Conservation (phyloP, 495 filamentous ascomycete species). For the Aspergillus sparsus region DNA sequence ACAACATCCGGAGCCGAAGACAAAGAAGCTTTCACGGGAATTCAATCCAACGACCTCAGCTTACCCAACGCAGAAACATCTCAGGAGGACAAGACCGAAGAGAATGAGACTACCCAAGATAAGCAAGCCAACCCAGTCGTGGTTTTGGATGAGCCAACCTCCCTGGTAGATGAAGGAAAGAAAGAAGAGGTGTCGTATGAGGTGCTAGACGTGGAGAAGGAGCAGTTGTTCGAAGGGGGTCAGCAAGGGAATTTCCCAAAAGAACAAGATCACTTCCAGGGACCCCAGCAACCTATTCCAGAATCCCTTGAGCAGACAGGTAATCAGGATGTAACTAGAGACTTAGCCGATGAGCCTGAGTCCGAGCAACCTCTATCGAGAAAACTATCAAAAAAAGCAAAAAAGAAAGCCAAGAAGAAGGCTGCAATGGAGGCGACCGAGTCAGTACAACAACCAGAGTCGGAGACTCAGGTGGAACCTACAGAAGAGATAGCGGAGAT, state of each 20-base stretch:
- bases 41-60: neutral
- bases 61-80: too few species aligned
- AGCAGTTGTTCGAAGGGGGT: too few species aligned
- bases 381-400: conserved; percentile 45
- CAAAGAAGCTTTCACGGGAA: neutral
- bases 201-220: too few species aligned
- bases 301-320: conserved; percentile 1
- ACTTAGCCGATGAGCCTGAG: conserved; percentile 1
- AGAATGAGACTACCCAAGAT: too few species aligned
- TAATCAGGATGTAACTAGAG: neutral
- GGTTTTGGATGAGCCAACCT: too few species aligned
- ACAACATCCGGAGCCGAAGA: conserved; percentile 3
- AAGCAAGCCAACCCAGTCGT: too few species aligned
- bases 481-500: neutral
- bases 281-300: neutral
- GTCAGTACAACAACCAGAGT: conserved; percentile 11
- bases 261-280: neutral
- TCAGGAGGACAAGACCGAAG: too few species aligned
- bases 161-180: too few species aligned
- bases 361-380: conserved; percentile 22
- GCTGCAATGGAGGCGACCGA: conserved; percentile 21
- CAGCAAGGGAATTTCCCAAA: too few species aligned
- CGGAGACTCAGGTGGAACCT: conserved; percentile 9
- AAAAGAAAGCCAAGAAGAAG: conserved; percentile 44
- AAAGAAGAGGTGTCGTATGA: too few species aligned